Evolutionary conservation across 371 early-diverging fungal species (phyloP).

Genomic region (Saksenaea oblongispora): DNA sequence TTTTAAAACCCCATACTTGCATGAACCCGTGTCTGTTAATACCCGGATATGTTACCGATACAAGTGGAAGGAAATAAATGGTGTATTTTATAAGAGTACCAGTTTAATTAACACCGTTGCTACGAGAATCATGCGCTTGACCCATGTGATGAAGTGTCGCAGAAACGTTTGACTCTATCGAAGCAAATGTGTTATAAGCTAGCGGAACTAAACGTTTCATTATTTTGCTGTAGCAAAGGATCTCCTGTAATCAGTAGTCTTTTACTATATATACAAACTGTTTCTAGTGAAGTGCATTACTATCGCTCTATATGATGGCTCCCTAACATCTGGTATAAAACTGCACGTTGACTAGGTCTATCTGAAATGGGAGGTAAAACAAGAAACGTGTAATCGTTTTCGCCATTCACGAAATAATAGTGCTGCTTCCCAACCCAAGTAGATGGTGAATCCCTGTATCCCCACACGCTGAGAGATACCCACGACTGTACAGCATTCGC

Average conservation of each 20-base stretch:
- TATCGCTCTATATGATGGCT: not conserved
- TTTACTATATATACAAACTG: not conserved
- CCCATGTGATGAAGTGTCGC: too few species aligned
- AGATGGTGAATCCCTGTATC: conserved; percentile 66
- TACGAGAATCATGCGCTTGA: not conserved
- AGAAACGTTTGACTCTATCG: too few species aligned
- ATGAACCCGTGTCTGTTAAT: not conserved
- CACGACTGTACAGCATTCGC: conserved; percentile 37
- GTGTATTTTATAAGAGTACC: not conserved
- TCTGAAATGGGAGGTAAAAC: conserved; percentile 24
- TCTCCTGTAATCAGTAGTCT: not conserved
- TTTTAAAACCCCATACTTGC: too few species aligned
- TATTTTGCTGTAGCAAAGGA: not conserved
- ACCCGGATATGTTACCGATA: not conserved
- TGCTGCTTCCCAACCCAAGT: conserved; percentile 64
- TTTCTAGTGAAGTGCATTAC: not conserved
- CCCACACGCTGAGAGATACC: conserved; percentile 63
- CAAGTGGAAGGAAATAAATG: not conserved
- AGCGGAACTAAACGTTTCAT: too few species aligned
- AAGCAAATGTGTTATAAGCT: too few species aligned
- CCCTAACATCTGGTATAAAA: not conserved
- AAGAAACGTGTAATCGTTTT: conserved; percentile 61
- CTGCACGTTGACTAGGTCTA: not conserved
- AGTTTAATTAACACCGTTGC: not conserved
- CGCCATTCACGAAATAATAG: conserved; percentile 57